Conservation (phyloP, 345 rosid genomes). For the Gossypium bickii region DNA sequence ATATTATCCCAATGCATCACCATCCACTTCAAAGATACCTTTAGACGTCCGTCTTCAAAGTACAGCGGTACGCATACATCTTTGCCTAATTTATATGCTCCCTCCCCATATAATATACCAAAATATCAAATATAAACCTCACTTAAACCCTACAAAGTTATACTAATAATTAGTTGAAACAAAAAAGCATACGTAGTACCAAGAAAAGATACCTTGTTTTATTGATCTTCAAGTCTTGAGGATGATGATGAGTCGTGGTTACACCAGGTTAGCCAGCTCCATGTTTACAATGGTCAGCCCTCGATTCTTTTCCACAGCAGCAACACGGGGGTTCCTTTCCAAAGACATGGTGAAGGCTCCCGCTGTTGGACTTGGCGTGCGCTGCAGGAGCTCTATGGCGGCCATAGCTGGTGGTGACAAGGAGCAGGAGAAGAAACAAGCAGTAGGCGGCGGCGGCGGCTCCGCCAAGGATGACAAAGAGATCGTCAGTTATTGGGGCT, state of each 20-base stretch:
- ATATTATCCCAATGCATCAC: too few relatives aligned
- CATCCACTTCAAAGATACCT: too few relatives aligned
- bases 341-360: background rate
- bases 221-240: background rate
- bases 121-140: background rate
- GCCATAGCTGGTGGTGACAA: background rate
- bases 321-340: background rate
- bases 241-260: slow-evolving; percentile 13
- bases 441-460: background rate
- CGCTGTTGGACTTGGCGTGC: background rate
- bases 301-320: slow-evolving; percentile 20
- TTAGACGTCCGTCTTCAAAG: too few relatives aligned
- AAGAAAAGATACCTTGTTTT: background rate
- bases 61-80: too few relatives aligned
- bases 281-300: slow-evolving; percentile 15
- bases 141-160: background rate
- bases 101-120: too few relatives aligned
- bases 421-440: slow-evolving; percentile 2
- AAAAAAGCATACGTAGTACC: too few relatives aligned
- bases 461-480: slow-evolving; percentile 24
- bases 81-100: too few relatives aligned
- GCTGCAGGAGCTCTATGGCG: slow-evolving; percentile 4
- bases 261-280: background rate
- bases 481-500: slow-evolving; percentile 53
- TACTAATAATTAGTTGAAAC: too few relatives aligned